A percentile compares a stretch with the other conserved stretches of the same genome.
These are phyloP conservation scores for Noccaea caerulescens DNA, from an alignment of 345 rosid species.

Conservation along the genomic window DNA sequence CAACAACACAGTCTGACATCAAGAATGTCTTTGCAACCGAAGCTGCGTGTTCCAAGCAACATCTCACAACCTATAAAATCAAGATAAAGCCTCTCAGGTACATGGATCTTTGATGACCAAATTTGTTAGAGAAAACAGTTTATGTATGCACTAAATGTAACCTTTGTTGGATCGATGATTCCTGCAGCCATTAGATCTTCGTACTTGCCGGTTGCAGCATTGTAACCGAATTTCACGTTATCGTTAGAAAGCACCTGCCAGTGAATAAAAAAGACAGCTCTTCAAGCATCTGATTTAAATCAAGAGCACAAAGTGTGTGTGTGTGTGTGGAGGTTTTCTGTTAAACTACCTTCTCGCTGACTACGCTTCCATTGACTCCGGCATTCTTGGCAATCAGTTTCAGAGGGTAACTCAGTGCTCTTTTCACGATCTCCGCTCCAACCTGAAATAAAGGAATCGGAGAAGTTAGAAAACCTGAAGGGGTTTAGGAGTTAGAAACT, in stretches of 20 bases:
- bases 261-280: constrained; percentile 5
- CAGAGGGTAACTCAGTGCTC: constrained; percentile 88
- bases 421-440: constrained; percentile 91
- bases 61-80: constrained; percentile 80
- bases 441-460: constrained; percentile 52
- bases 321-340: constrained; percentile 3
- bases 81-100: constrained; percentile 6
- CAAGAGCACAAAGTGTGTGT: constrained; percentile 1
- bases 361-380: constrained; percentile 93
- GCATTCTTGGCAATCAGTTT: constrained; percentile 96
- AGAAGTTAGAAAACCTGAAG: neutral
- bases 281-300: constrained; percentile 21
- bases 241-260: constrained; percentile 78
- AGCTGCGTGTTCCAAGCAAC: constrained; percentile 98
- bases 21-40: constrained; percentile 98
- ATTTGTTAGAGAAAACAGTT: neutral
- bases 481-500: neutral
- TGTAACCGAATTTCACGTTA: constrained; percentile 71
- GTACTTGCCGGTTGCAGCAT: constrained; percentile 94
- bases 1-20: constrained; percentile 98
- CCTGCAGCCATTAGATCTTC: constrained; percentile 98
- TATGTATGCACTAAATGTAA: constrained; percentile 22
- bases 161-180: constrained; percentile 96
- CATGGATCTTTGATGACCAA: constrained; percentile 5
- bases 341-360: constrained; percentile 78